phyloP scores from a whole-genome alignment of 1,284 basidiomycete species.

The Leucoagaricus sp. region DNA sequence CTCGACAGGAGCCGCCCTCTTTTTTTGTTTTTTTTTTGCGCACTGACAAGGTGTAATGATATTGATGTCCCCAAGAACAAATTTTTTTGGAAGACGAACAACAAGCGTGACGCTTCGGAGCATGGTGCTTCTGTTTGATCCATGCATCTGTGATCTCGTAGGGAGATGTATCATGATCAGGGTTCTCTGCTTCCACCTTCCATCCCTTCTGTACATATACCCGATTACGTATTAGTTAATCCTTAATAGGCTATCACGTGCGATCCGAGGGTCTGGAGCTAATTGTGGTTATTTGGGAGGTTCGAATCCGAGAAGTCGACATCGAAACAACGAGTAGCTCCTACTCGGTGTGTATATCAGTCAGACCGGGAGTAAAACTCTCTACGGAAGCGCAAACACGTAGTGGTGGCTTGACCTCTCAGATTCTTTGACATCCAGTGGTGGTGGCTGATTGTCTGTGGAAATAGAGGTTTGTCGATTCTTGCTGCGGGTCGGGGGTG shows the following conservation, averaged over 20 bases:
- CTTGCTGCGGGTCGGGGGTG: conserved; percentile 2
- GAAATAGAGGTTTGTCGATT: background rate
- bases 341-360: background rate
- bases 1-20: background rate
- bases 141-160: conserved; percentile 13
- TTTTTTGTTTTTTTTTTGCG: background rate
- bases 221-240: conserved; percentile 13
- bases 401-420: background rate
- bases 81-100: conserved; percentile 14
- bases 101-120: conserved; percentile 13
- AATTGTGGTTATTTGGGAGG: background rate
- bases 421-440: background rate
- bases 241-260: conserved; percentile 14
- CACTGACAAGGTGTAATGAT: conserved; percentile 4
- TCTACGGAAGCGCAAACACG: background rate
- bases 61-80: conserved; percentile 2
- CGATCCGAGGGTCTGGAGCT: conserved; percentile 5
- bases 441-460: background rate
- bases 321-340: conserved; percentile 2
- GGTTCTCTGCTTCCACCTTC: conserved; percentile 14
- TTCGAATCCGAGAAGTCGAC: conserved; percentile 7
- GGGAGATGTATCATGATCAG: conserved; percentile 7
- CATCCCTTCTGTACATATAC: conserved; percentile 1
- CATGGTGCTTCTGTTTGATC: conserved; percentile 16
- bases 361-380: background rate